Base-by-base conservation (phyloP, 768 basidiomycete species). In the Leccinum subtestaceum region DNA sequence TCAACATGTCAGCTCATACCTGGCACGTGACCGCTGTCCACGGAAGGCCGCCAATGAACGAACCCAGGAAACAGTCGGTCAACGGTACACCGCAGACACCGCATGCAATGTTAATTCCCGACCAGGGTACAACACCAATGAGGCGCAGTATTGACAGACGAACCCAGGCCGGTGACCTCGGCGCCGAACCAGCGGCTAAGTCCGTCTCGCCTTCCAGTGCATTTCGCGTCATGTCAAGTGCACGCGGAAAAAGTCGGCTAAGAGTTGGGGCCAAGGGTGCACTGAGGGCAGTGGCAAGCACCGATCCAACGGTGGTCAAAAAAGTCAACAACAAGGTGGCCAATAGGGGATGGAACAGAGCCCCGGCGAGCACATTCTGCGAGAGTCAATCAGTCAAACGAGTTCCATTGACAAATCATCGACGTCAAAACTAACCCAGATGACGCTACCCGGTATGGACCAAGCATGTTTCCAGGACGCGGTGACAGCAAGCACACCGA, bases 401-500 rank as follows among this genome's bases (percentile, higher is more conserved):
- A 63, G 60, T 27, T 25, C 21, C 10, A 55, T 25, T 21, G 36
- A 25, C 6, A 31, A n/a, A 21, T 53, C 9, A 19, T 5, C 9
- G 1, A 27, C 15, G 52, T 46, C 17, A 25, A 47, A 60, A 78
- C 87, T 57, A 62, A 91, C 91, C 88, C 95, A 88, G 52, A 96
- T 81, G 51, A 96, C 93, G 64, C 92, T 94, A 7, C 95, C 95
- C 9, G 95, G 95, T 58, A 98, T 84, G 60, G 92, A 95, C 95
- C 95, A 98, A 4, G 95, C 93, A 72, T 98, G 95, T 75, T 95
- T 97, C 93, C 94, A 98, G 29, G 93, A 77, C 4, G 92, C 91
- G 17, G 89, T 87, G 13, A 95, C 80, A 40, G 89, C 86, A 66
- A 98, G 80, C 52, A 95, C 93, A 25, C 81, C 85, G 46, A 95